phyloP scores from a whole-genome alignment of 2,329 filamentous ascomycete genomes.

The Aspergillus bombycis region DNA sequence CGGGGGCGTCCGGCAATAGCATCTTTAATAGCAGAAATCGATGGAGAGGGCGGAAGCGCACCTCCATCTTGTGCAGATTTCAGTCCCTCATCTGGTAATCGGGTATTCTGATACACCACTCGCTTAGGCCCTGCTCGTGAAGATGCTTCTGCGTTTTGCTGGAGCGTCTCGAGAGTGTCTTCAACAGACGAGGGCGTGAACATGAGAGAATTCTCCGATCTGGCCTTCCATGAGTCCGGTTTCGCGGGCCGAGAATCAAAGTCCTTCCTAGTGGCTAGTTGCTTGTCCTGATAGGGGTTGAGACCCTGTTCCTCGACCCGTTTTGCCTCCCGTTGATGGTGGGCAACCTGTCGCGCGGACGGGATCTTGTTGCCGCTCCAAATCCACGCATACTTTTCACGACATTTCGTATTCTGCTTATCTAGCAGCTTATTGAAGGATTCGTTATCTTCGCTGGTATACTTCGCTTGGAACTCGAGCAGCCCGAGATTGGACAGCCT shows the following conservation, averaged over 20 bases:
- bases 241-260: constrained; percentile 74
- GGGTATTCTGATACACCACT: constrained; percentile 82
- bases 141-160: constrained; percentile 68
- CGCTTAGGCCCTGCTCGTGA: constrained; percentile 77
- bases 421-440: constrained; percentile 93
- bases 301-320: constrained; percentile 68
- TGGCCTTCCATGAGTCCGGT: constrained; percentile 74
- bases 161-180: constrained; percentile 60
- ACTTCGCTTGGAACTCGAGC: constrained; percentile 83
- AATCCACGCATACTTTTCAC: constrained; percentile 85
- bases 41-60: constrained; percentile 73
- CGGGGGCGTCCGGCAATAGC: constrained; percentile 76
- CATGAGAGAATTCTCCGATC: constrained; percentile 84
- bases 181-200: constrained; percentile 63
- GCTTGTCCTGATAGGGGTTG: constrained; percentile 59
- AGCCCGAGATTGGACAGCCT: constrained; percentile 77
- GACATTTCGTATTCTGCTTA: constrained; percentile 81
- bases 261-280: constrained; percentile 63
- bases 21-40: constrained; percentile 79
- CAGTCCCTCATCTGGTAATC: constrained; percentile 61
- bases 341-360: constrained; percentile 62
- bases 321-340: constrained; percentile 63
- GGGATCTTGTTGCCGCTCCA: constrained; percentile 85
- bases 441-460: constrained; percentile 97
- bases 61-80: constrained; percentile 34